Evolutionary conservation across 148 eudicot genomes (phyloP), one percentile per base, ranked within the genome.

Genomic region (Nepenthes mirabilis): DNA sequence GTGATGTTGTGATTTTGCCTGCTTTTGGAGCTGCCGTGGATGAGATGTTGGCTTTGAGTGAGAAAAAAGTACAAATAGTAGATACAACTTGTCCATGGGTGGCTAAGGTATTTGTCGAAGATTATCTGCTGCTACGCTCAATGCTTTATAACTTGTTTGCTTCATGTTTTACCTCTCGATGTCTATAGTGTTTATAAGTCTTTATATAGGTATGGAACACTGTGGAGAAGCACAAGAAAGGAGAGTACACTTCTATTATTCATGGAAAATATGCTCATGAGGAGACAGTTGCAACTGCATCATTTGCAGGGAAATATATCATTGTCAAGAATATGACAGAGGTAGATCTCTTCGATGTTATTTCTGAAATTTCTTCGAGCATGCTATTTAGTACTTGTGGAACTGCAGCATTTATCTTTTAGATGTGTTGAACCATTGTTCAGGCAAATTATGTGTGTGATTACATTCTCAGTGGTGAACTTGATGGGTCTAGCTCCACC

Each of bases 31-130:
- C 99, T 75, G 83, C 91, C 58, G 99, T 94, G 35, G 86, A 86
- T 11, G 99, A 94, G 78, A 86, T 89, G 97, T 40, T 76, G 78
- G 70, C 79, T 43, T 72, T 94, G 87, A 86, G 71, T 50, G 75
- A 89, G 54, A 94, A 84, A 62, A 79, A 81, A 11, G 97, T 94
- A 33, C 97, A 94, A 69, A 94, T 94, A 36, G 99, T 94, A 49
- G 99, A 94, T 75, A 94, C 99, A 67, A 94, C 99, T 68, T 94
- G 99, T 70, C 97, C 97, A 52, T 94, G 99, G 99, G 99, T 89
- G 32, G 68, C 84, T 13, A 94, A 94, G 91, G 99, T 91, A 81
- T 60, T 49, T 6, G 51, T 57, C 64, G 36, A 33, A 33, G 53
- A 34, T 65, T 61, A 34, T 58, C 57, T 58, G 53, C 50, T 56